Conservation (phyloP, 805 yeast species). For the Zygosaccharomyces gambellarensis region DNA sequence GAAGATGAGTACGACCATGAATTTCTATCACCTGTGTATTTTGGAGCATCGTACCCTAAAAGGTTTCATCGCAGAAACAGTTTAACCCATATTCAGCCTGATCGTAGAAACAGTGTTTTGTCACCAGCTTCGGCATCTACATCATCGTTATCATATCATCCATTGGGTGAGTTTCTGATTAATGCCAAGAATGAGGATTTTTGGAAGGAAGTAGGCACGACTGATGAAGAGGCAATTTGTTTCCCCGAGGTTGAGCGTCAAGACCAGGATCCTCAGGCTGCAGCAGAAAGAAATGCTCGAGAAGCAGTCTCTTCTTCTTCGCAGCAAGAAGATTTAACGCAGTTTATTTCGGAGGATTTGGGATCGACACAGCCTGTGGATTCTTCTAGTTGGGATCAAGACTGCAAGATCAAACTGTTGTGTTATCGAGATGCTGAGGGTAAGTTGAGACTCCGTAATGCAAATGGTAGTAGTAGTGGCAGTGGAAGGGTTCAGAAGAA, state of each 20-base stretch:
- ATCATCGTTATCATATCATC: not conserved
- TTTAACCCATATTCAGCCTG: slow-evolving; percentile 3
- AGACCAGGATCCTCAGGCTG: slow-evolving; percentile 2
- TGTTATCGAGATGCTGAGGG: slow-evolving; percentile 32
- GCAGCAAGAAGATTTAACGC: slow-evolving; percentile 8
- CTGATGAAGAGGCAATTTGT: slow-evolving; percentile 25
- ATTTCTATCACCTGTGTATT: slow-evolving; percentile 14
- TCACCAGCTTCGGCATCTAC: not conserved
- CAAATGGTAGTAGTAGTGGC: slow-evolving; percentile 5
- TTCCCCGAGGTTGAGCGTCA: slow-evolving; percentile 2
- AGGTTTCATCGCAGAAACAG: slow-evolving; percentile 18
- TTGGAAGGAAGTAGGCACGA: slow-evolving; percentile 32
- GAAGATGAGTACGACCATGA: slow-evolving; percentile 23
- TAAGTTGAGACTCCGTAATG: slow-evolving; percentile 24
- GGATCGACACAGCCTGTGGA: slow-evolving; percentile 6
- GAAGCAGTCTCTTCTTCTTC: not conserved
- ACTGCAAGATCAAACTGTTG: slow-evolving; percentile 26
- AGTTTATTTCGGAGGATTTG: slow-evolving; percentile 20
- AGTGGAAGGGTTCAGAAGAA: slow-evolving; percentile 9
- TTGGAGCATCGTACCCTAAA: slow-evolving; percentile 20
- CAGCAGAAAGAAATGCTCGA: not conserved
- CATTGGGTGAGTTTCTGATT: slow-evolving; percentile 9
- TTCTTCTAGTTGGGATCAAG: slow-evolving; percentile 13
- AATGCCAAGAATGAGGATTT: slow-evolving; percentile 25
- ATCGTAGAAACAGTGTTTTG: slow-evolving; percentile 10